phyloP scores from a whole-genome alignment of 805 yeast species.

The Pichia rugopelliculosa region DNA sequence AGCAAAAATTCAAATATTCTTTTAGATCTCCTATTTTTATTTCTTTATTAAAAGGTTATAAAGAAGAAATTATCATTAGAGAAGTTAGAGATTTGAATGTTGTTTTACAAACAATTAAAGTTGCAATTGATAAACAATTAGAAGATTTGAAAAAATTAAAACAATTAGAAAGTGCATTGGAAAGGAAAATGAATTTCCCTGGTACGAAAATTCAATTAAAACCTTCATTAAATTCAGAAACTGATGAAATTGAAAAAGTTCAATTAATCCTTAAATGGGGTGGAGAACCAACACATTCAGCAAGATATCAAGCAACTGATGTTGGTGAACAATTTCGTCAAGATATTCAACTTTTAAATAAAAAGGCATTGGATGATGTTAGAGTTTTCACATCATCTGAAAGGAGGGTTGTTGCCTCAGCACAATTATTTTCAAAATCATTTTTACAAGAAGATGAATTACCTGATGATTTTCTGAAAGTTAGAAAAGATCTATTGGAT shows the following conservation, averaged over 20 bases:
- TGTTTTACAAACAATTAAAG: conserved; percentile 74
- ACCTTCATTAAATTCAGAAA: conserved; percentile 62
- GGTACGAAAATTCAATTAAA: conserved; percentile 96
- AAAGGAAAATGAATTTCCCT: conserved; percentile 81
- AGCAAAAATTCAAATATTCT: conserved; percentile 94
- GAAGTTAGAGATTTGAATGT: conserved; percentile 79
- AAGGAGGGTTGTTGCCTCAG: conserved; percentile 88
- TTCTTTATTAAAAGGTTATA: conserved; percentile 84
- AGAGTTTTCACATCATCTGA: conserved; percentile 88
- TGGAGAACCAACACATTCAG: conserved; percentile 98
- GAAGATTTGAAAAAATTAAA: conserved; percentile 76
- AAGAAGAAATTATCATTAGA: conserved; percentile 91
- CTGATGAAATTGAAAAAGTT: conserved; percentile 77
- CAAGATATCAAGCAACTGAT: conserved; percentile 88
- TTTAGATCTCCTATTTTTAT: conserved; percentile 83
- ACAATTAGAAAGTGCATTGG: conserved; percentile 75
- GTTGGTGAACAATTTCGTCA: conserved; percentile 94
- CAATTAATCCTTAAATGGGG: conserved; percentile 98
- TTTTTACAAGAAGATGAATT: conserved; percentile 62
- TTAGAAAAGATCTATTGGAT: conserved; percentile 85
- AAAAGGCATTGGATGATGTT: conserved; percentile 76
- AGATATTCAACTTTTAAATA: conserved; percentile 78
- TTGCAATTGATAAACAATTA: conserved; percentile 69
- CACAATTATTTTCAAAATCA: conserved; percentile 75
- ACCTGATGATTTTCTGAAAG: conserved; percentile 71